Evolutionary conservation across 2,329 filamentous ascomycete species (phyloP).

Genomic region (Nothopassalora personata): DNA sequence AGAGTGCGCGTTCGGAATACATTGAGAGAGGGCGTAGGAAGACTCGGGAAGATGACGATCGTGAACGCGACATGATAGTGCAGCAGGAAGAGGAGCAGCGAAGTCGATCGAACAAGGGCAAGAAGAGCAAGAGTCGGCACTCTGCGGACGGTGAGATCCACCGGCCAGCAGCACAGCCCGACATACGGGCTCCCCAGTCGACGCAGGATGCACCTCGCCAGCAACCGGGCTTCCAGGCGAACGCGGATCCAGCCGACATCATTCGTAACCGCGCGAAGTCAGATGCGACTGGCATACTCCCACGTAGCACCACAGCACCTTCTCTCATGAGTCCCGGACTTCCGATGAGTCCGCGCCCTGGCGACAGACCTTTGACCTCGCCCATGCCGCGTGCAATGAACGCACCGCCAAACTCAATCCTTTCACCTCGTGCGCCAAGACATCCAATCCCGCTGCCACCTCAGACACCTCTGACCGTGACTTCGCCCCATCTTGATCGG

Average conservation of each 20-base stretch:
- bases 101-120: conserved; percentile 69
- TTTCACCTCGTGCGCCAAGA: conserved; percentile 68
- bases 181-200: conserved; percentile 6
- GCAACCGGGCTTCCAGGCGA: conserved; percentile 14
- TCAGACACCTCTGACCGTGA: conserved; percentile 61
- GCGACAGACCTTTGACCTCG: conserved; percentile 55
- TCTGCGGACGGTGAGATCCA: conserved; percentile 16
- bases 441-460: conserved; percentile 68
- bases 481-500: conserved; percentile 44
- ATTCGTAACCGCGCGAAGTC: conserved; percentile 25
- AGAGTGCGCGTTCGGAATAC: conserved; percentile 29
- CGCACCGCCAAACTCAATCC: conserved; percentile 55
- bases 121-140: conserved; percentile 48
- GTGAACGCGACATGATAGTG: conserved; percentile 64
- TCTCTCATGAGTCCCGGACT: conserved; percentile 56
- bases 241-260: conserved; percentile 25
- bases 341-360: conserved; percentile 57
- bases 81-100: conserved; percentile 58
- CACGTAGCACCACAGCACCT: conserved; percentile 35
- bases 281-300: conserved; percentile 22
- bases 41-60: conserved; percentile 83
- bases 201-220: conserved; percentile 12
- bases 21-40: conserved; percentile 64
- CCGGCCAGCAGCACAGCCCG: conserved; percentile 8
- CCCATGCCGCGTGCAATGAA: conserved; percentile 54